These are phyloP conservation scores for Lentinula sp. DNA, from an alignment of 768 basidiomycete species.

Conservation along the genomic window DNA sequence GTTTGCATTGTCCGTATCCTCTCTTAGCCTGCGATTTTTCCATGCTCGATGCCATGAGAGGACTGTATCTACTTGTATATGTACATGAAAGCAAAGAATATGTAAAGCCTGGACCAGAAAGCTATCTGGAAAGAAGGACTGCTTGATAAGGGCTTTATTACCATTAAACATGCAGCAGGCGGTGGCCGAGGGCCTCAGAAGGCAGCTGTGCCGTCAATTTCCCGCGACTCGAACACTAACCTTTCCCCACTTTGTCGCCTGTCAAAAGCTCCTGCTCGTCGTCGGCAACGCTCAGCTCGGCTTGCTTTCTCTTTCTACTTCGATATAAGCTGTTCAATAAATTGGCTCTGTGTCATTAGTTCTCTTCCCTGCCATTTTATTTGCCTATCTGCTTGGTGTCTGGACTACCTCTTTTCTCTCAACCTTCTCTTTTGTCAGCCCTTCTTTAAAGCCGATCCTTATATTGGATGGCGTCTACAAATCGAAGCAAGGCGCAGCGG, in stretches of 20 bases:
- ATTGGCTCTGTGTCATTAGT: conserved; percentile 3
- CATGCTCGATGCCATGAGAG: too few species aligned
- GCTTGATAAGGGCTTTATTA: too few species aligned
- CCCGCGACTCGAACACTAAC: background rate
- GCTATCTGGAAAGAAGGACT: too few species aligned
- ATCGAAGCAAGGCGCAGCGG: conserved; percentile 57
- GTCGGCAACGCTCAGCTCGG: conserved; percentile 7
- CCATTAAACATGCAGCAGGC: background rate
- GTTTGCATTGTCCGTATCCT: too few species aligned
- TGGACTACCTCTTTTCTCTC: conserved; percentile 15
- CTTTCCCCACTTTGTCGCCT: conserved; percentile 12
- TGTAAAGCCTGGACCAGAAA: too few species aligned
- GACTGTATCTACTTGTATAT: too few species aligned
- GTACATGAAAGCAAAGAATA: too few species aligned
- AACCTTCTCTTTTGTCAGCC: conserved; percentile 30
- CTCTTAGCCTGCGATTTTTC: too few species aligned
- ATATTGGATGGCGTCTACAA: conserved; percentile 52
- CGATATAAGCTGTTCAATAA: conserved; percentile 26
- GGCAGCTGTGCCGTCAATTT: conserved; percentile 1
- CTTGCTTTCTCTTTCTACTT: background rate
- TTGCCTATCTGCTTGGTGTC: conserved; percentile 58
- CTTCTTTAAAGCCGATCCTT: conserved; percentile 50
- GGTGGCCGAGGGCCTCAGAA: background rate
- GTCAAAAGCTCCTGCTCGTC: conserved; percentile 7
- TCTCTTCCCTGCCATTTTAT: conserved; percentile 62